Conservation (phyloP, 352 stramenopile species). For the Phytophthora multivora region DNA sequence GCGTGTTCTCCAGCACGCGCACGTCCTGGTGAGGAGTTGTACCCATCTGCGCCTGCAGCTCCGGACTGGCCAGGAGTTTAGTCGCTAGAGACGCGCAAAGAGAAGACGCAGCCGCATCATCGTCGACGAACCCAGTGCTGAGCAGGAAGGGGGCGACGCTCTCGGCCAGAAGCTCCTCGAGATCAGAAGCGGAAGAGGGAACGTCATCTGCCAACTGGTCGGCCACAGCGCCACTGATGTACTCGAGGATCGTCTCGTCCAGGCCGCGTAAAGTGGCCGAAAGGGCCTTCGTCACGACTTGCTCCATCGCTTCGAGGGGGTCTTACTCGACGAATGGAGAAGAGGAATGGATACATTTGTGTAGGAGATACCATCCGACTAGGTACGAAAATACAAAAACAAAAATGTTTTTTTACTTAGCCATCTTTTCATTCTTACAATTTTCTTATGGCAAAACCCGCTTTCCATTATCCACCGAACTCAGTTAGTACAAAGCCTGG, state of each 20-base stretch:
- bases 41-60: constrained; percentile 23
- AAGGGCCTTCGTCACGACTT: constrained; percentile 52
- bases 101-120: constrained; percentile 43
- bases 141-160: constrained; percentile 78
- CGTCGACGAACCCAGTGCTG: constrained; percentile 50
- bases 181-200: constrained; percentile 35
- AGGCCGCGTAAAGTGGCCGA: constrained; percentile 52
- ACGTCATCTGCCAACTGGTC: constrained; percentile 49
- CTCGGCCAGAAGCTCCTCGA: constrained; percentile 51
- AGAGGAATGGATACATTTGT: too few relatives aligned
- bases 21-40: constrained; percentile 33
- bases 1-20: constrained; percentile 61
- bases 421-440: too few relatives aligned
- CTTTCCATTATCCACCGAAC: too few relatives aligned
- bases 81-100: constrained; percentile 52
- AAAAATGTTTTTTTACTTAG: too few relatives aligned
- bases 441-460: too few relatives aligned
- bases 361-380: too few relatives aligned
- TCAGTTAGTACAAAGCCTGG: too few relatives aligned
- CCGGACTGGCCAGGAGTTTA: constrained; percentile 37
- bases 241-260: constrained; percentile 76
- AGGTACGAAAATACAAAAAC: too few relatives aligned
- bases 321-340: too few relatives aligned
- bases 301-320: constrained; percentile 41
- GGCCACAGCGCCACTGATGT: constrained; percentile 62